These are phyloP conservation scores for Hyaloscypha variabilis DNA, from an alignment of 495 filamentous ascomycete genomes.

Conservation along the genomic window DNA sequence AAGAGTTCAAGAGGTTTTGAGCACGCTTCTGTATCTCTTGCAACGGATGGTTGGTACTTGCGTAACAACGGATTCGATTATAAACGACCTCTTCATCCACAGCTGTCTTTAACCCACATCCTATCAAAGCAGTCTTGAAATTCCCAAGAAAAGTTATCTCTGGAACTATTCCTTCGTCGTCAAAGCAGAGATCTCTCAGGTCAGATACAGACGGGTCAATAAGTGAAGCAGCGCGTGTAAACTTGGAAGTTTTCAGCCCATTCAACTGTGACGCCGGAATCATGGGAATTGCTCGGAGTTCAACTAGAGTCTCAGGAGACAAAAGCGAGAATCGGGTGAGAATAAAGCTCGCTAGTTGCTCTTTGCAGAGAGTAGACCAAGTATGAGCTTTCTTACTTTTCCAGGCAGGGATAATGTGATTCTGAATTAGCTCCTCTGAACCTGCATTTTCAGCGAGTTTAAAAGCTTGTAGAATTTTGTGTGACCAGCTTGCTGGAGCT, in stretches of 20 bases:
- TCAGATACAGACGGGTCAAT: slow-evolving; percentile 21
- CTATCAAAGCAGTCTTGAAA: slow-evolving; percentile 24
- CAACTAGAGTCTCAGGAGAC: slow-evolving; percentile 12
- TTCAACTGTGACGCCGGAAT: slow-evolving; percentile 29
- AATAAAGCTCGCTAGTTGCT: slow-evolving; percentile 25
- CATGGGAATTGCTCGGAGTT: slow-evolving; percentile 28
- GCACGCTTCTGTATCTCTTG: slow-evolving; percentile 18
- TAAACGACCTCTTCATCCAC: slow-evolving; percentile 28
- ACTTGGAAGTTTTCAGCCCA: slow-evolving; percentile 18
- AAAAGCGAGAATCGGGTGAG: slow-evolving; percentile 24
- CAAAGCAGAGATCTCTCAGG: slow-evolving; percentile 32
- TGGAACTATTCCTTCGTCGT: slow-evolving; percentile 37
- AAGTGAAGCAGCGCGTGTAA: slow-evolving; percentile 19
- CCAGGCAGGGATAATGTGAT: slow-evolving; percentile 25
- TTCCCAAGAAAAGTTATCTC: slow-evolving; percentile 27
- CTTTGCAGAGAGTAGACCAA: slow-evolving; percentile 21
- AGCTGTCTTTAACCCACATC: slow-evolving; percentile 30
- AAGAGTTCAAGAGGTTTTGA: slow-evolving; percentile 28
- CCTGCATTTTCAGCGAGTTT: slow-evolving; percentile 9
- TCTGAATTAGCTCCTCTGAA: slow-evolving; percentile 6
- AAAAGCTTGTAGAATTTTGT: slow-evolving; percentile 12
- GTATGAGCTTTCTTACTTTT: neutral
- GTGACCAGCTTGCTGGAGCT: neutral
- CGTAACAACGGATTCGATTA: slow-evolving; percentile 18
- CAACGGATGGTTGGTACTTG: slow-evolving; percentile 9